Evolutionary conservation across 1,284 basidiomycete genomes (phyloP).

Genomic region (Trametes sp.): DNA sequence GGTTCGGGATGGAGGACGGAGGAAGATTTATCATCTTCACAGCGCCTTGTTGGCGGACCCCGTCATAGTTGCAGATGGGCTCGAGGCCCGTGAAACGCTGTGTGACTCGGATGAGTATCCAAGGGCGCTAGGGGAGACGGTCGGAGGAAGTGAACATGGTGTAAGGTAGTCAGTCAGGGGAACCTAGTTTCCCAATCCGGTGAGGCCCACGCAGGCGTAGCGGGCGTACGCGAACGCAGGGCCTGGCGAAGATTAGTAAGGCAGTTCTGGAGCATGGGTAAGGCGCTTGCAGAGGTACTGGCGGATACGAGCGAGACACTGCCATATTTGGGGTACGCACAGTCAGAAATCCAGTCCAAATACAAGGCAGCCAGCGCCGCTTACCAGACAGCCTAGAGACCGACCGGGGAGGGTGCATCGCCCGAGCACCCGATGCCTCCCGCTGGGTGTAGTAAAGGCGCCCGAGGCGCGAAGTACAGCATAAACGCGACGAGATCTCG

Average conservation of each 20-base stretch:
- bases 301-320: neutral
- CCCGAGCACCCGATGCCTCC: slow-evolving; percentile 10
- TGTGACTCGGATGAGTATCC: slow-evolving; percentile 9
- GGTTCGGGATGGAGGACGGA: neutral
- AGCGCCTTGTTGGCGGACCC: slow-evolving; percentile 1
- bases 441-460: neutral
- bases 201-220: neutral
- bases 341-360: neutral
- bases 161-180: neutral
- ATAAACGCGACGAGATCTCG: slow-evolving; percentile 7
- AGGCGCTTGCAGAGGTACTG: neutral
- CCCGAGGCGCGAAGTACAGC: neutral
- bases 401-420: neutral
- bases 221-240: neutral
- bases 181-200: neutral
- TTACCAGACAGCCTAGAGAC: neutral
- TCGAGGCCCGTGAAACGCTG: slow-evolving; percentile 20
- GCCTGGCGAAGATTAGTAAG: slow-evolving; percentile 8
- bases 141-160: slow-evolving; percentile 1
- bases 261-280: slow-evolving; percentile 5
- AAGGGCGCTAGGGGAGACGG: slow-evolving; percentile 10
- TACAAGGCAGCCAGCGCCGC: slow-evolving; percentile 4
- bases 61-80: slow-evolving; percentile 3
- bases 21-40: slow-evolving; percentile 27
- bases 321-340: neutral